phyloP scores from a whole-genome alignment of 2,329 filamentous ascomycete species.

The Ophiostoma quercus region DNA sequence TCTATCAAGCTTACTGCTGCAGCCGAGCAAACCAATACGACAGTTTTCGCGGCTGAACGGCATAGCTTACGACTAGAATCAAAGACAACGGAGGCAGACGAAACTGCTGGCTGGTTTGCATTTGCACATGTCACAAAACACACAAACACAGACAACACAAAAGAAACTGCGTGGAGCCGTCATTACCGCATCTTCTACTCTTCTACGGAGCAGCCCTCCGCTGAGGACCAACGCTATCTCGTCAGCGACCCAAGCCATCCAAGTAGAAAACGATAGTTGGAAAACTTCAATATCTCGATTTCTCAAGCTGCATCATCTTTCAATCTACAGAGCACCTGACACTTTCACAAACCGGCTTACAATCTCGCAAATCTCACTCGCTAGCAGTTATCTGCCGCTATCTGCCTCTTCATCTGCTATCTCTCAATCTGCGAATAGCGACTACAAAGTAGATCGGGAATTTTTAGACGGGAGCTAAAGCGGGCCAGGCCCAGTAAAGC shows the following conservation, averaged over 20 bases:
- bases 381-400: not conserved
- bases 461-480: slow-evolving; percentile 9
- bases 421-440: not conserved
- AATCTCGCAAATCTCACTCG: not conserved
- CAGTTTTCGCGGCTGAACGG: not conserved
- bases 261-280: too few species aligned
- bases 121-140: not conserved
- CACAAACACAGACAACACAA: too few species aligned
- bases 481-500: slow-evolving; percentile 1
- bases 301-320: not conserved
- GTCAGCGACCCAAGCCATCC: too few species aligned
- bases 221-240: not conserved
- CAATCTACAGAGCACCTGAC: not conserved
- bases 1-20: not conserved
- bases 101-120: not conserved
- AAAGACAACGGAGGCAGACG: not conserved
- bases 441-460: not conserved
- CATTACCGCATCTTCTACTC: not conserved
- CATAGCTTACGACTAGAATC: not conserved
- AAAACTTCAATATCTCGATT: not conserved
- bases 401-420: not conserved
- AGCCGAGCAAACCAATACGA: not conserved
- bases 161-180: not conserved
- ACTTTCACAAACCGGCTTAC: not conserved
- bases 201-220: not conserved